Evolutionary conservation across 1,284 basidiomycete species (phyloP).

Genomic region (Cryptococcus sp.): DNA sequence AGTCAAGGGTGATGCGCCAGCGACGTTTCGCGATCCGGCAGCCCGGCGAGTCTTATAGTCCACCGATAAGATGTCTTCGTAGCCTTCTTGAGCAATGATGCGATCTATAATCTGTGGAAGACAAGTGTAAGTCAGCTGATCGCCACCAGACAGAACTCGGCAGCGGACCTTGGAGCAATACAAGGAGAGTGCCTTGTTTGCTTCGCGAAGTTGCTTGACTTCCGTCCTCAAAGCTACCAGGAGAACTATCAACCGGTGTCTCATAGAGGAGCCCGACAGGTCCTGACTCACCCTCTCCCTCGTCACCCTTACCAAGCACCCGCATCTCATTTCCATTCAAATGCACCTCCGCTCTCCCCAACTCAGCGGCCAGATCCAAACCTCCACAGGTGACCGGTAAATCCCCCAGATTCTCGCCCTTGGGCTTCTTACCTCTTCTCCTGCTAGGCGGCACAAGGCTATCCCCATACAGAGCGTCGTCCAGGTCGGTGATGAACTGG

Average conservation of each 20-base stretch:
- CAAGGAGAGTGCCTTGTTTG: constrained; percentile 86
- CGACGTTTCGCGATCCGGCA: constrained; percentile 2
- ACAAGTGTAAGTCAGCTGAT: neutral
- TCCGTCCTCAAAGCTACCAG: constrained; percentile 62
- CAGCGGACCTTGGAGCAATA: constrained; percentile 74
- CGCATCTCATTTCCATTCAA: constrained; percentile 38
- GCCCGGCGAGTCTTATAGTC: constrained; percentile 61
- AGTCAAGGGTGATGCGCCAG: constrained; percentile 3
- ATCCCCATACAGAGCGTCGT: neutral
- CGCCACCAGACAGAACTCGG: neutral
- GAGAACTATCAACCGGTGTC: neutral
- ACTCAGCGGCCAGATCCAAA: constrained; percentile 81
- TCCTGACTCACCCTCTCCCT: constrained; percentile 26
- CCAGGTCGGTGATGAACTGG: constrained; percentile 38
- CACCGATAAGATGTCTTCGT: constrained; percentile 84
- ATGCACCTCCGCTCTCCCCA: constrained; percentile 72
- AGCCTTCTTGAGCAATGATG: constrained; percentile 88
- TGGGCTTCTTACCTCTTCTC: constrained; percentile 11
- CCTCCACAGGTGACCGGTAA: constrained; percentile 79
- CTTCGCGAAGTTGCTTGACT: constrained; percentile 85
- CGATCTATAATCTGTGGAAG: constrained; percentile 75
- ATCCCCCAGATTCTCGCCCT: constrained; percentile 70
- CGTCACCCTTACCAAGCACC: constrained; percentile 30
- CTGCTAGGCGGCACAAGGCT: constrained; percentile 7
- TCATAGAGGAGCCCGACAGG: too few species aligned